Conservation (phyloP, 345 rosid genomes). For the Limnanthes douglasii region DNA sequence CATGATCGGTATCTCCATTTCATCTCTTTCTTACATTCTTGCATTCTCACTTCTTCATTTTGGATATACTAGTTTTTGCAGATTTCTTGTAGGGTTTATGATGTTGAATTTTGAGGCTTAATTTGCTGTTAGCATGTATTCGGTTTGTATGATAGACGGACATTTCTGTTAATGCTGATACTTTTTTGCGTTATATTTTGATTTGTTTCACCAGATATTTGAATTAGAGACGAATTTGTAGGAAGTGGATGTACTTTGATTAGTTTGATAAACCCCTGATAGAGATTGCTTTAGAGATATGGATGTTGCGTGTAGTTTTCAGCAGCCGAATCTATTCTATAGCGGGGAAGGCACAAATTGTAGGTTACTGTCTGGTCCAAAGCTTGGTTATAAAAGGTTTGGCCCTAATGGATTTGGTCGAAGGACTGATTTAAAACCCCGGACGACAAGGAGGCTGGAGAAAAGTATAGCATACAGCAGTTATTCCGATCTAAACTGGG, state of each 20-base stretch:
- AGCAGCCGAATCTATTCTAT: constrained; percentile 21
- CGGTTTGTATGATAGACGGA: not conserved
- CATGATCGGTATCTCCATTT: constrained; percentile 34
- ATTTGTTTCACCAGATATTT: constrained; percentile 22
- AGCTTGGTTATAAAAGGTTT: constrained; percentile 22
- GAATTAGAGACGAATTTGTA: constrained; percentile 22
- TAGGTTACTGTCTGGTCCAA: constrained; percentile 13
- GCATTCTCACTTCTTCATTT: not conserved
- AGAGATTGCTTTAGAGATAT: constrained; percentile 21
- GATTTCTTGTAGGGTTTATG: not conserved
- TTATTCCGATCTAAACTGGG: constrained; percentile 17
- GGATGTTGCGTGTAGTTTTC: constrained; percentile 42
- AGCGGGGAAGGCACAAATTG: constrained; percentile 17
- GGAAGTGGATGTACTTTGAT: too few species aligned
- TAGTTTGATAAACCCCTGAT: too few species aligned
- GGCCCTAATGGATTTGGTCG: constrained; percentile 16
- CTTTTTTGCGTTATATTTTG: not conserved
- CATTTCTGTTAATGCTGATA: not conserved
- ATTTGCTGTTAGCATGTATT: not conserved
- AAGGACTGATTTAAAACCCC: constrained; percentile 10
- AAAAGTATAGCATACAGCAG: constrained; percentile 11
- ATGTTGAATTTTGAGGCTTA: not conserved
- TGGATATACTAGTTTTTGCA: too few species aligned
- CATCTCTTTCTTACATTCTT: too few species aligned
- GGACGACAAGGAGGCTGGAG: constrained; percentile 13